Percentiles rank a stretch among this genome's conserved stretches.
phyloP scores from a whole-genome alignment of 257 asterid species.

The Jacaranda mimosifolia region DNA sequence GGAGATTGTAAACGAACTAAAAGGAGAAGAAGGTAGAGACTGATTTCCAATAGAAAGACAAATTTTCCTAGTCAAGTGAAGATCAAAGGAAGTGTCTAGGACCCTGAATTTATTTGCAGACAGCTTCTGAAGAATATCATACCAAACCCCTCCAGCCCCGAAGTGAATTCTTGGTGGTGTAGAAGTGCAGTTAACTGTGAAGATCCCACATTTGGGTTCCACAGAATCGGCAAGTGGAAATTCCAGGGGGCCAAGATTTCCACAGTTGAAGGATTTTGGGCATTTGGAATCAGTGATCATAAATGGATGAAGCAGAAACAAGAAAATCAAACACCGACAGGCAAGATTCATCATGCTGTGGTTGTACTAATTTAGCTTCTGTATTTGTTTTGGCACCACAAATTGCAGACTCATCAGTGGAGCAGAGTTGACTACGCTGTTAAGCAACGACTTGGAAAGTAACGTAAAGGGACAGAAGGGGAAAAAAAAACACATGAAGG shows the following conservation, averaged over 20 bases:
- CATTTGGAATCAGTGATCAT: conserved; percentile 38
- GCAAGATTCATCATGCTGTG: neutral
- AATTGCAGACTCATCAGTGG: neutral
- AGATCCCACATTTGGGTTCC: conserved; percentile 45
- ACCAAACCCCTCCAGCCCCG: neutral
- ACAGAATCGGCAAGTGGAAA: conserved; percentile 39
- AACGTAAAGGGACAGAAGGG: too few species aligned
- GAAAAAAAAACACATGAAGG: too few species aligned
- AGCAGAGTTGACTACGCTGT: neutral
- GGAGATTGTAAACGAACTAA: conserved; percentile 27
- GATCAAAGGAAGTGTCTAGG: neutral
- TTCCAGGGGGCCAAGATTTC: conserved; percentile 26
- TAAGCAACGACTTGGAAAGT: too few species aligned
- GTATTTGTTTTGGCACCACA: neutral
- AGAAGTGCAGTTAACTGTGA: conserved; percentile 25
- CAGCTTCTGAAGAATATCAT: neutral
- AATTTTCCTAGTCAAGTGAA: neutral
- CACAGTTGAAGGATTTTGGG: conserved; percentile 40
- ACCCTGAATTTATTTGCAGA: conserved; percentile 22
- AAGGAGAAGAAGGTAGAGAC: conserved; percentile 24
- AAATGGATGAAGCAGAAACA: neutral
- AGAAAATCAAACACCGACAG: neutral
- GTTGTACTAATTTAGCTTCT: neutral
- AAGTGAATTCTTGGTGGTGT: conserved; percentile 38
- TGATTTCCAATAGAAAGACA: conserved; percentile 15